Evolutionary conservation across 2,329 filamentous ascomycete species (phyloP).

Genomic region (Trichoderma guizhouense): DNA sequence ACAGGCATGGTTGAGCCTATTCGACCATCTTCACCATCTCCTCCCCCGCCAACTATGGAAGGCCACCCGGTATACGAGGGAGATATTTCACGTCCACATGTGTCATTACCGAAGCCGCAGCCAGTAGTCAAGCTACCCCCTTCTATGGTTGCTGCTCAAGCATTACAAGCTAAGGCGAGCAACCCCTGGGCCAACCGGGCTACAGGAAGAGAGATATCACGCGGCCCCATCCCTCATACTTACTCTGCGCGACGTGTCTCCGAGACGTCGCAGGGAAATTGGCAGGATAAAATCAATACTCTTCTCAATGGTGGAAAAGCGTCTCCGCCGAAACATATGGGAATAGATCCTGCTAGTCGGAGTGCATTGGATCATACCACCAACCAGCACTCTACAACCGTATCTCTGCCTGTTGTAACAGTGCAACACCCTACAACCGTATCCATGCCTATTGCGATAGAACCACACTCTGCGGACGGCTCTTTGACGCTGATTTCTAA

Average conservation of each 20-base stretch:
- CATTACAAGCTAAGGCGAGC: constrained; percentile 26
- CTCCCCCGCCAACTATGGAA: constrained; percentile 67
- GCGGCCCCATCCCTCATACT: constrained; percentile 24
- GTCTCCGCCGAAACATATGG: constrained; percentile 54
- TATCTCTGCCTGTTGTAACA: constrained; percentile 56
- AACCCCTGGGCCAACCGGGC: constrained; percentile 38
- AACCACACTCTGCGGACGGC: constrained; percentile 32
- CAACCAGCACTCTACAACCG: constrained; percentile 56
- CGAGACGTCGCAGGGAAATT: constrained; percentile 47
- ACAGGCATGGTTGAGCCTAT: constrained; percentile 37
- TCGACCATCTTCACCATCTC: constrained; percentile 59
- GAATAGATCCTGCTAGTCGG: constrained; percentile 66
- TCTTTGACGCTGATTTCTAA: constrained; percentile 54
- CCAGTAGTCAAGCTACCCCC: constrained; percentile 82
- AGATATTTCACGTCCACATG: constrained; percentile 61
- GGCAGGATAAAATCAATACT: constrained; percentile 83
- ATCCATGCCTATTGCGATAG: constrained; percentile 51
- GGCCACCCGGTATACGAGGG: constrained; percentile 72
- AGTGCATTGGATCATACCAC: constrained; percentile 58
- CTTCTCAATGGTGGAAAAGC: constrained; percentile 69
- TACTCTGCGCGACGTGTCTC: constrained; percentile 24
- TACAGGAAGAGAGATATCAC: constrained; percentile 31
- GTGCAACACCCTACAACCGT: constrained; percentile 45
- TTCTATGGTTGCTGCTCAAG: constrained; percentile 28
- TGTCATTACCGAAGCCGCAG: constrained; percentile 65